Percentiles rank a stretch among this genome's conserved stretches.
Evolutionary conservation across 441 rosid genomes (phyloP).

Genomic region (Biscutella auriculata): DNA sequence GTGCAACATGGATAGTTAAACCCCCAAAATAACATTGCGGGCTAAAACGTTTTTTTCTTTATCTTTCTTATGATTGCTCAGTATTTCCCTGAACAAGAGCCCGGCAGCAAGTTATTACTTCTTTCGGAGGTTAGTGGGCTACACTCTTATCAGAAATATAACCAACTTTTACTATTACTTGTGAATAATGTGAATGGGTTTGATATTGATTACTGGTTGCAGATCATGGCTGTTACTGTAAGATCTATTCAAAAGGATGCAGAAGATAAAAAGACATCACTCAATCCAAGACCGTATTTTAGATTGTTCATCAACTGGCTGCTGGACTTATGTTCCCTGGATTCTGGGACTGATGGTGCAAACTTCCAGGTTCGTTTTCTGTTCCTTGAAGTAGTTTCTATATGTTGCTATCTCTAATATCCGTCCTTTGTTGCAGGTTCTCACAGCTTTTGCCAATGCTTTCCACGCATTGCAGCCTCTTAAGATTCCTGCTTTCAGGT

Average conservation of each 20-base stretch:
- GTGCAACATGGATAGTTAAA: neutral
- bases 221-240: constrained; percentile 71
- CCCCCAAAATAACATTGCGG: neutral
- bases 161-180: neutral
- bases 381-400: neutral
- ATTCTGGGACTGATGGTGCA: constrained; percentile 57
- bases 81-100: constrained; percentile 70
- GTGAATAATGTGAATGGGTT: neutral
- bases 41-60: neutral
- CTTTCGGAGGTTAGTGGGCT: constrained; percentile 49
- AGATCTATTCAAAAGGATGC: constrained; percentile 77
- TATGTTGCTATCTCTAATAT: neutral
- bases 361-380: constrained; percentile 59
- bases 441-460: constrained; percentile 73
- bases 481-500: constrained; percentile 95
- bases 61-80: neutral
- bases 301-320: constrained; percentile 89
- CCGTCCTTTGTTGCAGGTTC: constrained; percentile 42
- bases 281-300: constrained; percentile 91
- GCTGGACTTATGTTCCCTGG: constrained; percentile 57
- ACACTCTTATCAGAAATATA: neutral
- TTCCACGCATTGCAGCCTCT: constrained; percentile 89
- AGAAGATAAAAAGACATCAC: constrained; percentile 74
- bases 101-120: constrained; percentile 48
- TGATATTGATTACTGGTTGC: constrained; percentile 20